A percentile compares a stretch with the other conserved stretches of the same genome.
Evolutionary conservation across 257 asterid genomes (phyloP).

Genomic region (Scutellaria galericulata): DNA sequence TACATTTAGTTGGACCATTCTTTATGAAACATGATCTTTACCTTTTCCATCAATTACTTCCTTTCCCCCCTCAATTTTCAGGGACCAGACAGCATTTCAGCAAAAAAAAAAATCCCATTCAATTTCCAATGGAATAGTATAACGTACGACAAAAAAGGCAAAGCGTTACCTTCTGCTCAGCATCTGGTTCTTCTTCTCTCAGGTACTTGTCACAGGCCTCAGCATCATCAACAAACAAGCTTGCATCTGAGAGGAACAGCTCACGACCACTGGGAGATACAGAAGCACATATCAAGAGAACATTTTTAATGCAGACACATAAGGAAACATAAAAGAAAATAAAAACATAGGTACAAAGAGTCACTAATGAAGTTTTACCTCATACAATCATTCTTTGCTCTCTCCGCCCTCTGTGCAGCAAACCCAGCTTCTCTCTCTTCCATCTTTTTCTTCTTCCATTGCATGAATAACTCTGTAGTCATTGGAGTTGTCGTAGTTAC

Average conservation of each 20-base stretch:
- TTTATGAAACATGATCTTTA: too few species aligned
- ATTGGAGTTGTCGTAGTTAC: conserved; percentile 74
- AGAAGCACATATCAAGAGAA: too few species aligned
- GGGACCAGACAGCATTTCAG: too few species aligned
- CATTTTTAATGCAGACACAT: background rate
- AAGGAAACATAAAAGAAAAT: conserved; percentile 12
- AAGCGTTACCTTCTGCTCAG: conserved; percentile 52
- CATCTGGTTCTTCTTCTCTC: conserved; percentile 58
- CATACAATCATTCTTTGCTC: conserved; percentile 98
- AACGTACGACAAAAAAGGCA: background rate
- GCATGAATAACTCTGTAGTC: conserved; percentile 83
- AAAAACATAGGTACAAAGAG: background rate
- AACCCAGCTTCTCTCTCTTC: conserved; percentile 83
- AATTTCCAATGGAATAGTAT: too few species aligned
- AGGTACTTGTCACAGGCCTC: conserved; percentile 79
- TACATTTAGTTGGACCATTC: too few species aligned
- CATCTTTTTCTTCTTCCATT: conserved; percentile 83
- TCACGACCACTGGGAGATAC: conserved; percentile 77
- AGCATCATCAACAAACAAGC: conserved; percentile 80
- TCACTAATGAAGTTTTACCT: conserved; percentile 52
- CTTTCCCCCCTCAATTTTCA: too few species aligned
- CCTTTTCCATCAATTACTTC: too few species aligned
- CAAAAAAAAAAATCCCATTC: too few species aligned
- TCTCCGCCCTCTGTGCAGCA: conserved; percentile 87
- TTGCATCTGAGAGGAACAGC: conserved; percentile 79